phyloP scores from a whole-genome alignment of 176 grass and related monocot genomes.

The Avena sativa region DNA sequence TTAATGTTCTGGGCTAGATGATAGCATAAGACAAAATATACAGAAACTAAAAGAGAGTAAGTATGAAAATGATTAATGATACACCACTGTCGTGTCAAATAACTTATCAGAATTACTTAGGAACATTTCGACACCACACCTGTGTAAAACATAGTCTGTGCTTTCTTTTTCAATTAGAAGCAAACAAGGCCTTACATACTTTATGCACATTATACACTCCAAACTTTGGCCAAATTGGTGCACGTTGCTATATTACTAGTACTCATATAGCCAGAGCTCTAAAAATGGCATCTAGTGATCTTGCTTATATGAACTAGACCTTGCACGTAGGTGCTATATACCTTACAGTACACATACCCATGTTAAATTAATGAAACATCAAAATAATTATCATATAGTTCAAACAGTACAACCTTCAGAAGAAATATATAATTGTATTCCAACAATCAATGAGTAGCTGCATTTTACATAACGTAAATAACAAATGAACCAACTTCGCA shows the following conservation, averaged over 20 bases:
- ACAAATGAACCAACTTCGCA: slow-evolving; percentile 14
- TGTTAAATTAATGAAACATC: neutral
- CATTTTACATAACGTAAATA: slow-evolving; percentile 11
- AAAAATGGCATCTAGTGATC: neutral
- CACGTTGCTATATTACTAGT: slow-evolving; percentile 4
- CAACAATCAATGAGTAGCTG: slow-evolving; percentile 15
- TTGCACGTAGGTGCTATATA: neutral
- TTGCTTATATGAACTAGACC: slow-evolving; percentile 12
- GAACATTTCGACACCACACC: neutral
- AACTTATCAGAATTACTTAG: neutral
- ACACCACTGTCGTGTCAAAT: neutral
- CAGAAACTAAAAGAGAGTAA: neutral
- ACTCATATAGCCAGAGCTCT: neutral
- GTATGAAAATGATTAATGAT: slow-evolving; percentile 7
- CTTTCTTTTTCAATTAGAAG: slow-evolving; percentile 22
- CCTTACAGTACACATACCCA: slow-evolving; percentile 15
- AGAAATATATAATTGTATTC: neutral
- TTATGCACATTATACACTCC: neutral
- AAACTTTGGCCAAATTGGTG: slow-evolving; percentile 6
- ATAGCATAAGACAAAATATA: neutral
- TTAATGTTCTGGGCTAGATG: slow-evolving; percentile 6
- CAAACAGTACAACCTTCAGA: neutral
- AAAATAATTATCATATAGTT: slow-evolving; percentile 2
- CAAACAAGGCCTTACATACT: neutral
- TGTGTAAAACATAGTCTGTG: slow-evolving; percentile 3